These are phyloP conservation scores for Flueggea neowawraea DNA, from an alignment of 441 rosid genomes.

Conservation along the genomic window DNA sequence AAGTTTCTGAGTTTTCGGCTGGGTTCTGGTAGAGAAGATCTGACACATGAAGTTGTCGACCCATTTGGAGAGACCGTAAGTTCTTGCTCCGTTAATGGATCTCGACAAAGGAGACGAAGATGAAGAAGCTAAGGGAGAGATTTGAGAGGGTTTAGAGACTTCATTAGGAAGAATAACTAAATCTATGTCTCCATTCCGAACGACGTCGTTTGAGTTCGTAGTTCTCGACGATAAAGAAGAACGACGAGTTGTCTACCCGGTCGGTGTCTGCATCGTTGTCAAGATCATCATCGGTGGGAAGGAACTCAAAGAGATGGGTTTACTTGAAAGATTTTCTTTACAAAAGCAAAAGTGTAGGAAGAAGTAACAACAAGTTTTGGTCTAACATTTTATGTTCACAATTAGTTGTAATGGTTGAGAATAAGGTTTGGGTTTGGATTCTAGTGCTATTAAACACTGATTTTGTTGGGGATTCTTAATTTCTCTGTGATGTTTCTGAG, in stretches of 20 bases:
- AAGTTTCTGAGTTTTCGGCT: constrained; percentile 83
- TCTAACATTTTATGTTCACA: constrained; percentile 74
- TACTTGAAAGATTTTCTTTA: constrained; percentile 81
- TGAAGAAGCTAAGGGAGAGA: constrained; percentile 52
- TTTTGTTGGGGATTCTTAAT: no score
- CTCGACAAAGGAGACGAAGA: no score
- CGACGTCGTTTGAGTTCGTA: constrained; percentile 30
- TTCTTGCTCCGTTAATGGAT: no score
- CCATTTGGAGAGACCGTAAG: no score
- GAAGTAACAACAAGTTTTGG: no score
- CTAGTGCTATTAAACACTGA: no score
- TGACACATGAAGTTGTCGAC: constrained; percentile 97
- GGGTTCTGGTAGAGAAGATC: constrained; percentile 53
- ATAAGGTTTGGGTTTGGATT: no score
- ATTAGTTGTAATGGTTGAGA: no score
- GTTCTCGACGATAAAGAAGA: constrained; percentile 17
- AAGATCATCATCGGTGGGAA: constrained; percentile 80
- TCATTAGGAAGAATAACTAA: constrained; percentile 75
- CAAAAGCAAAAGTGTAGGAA: constrained; percentile 91
- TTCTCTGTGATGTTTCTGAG: no score
- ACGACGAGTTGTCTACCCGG: constrained; percentile 19
- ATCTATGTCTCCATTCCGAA: constrained; percentile 85
- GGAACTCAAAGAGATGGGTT: constrained; percentile 95
- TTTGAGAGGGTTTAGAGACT: constrained; percentile 51
- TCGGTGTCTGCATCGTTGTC: constrained; percentile 76